phyloP scores from a whole-genome alignment of 306 rosid species.

The Canavalia ensiformis region DNA sequence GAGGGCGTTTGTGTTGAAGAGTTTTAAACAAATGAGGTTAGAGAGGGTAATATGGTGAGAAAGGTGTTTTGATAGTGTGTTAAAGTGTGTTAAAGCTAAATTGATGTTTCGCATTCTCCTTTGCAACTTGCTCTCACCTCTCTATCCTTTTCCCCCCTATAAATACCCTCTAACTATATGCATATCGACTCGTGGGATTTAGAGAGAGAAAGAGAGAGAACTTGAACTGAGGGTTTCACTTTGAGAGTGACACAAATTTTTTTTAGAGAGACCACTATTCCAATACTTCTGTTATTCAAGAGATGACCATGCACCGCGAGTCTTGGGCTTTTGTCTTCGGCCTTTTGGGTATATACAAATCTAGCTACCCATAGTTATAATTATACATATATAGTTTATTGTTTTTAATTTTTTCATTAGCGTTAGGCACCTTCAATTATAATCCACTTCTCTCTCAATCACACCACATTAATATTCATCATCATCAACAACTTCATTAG shows the following conservation, averaged over 20 bases:
- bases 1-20: slow-evolving; percentile 31
- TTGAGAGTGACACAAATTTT: slow-evolving; percentile 24
- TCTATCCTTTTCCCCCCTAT: slow-evolving; percentile 46
- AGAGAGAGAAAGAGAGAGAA: slow-evolving; percentile 41
- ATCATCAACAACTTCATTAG: not conserved
- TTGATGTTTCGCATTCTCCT: slow-evolving; percentile 36
- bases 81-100: slow-evolving; percentile 53
- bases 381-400: not conserved
- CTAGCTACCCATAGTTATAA: not conserved
- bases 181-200: slow-evolving; percentile 48
- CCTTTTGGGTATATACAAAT: slow-evolving; percentile 66
- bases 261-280: slow-evolving; percentile 8
- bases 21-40: slow-evolving; percentile 48
- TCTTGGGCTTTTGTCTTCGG: slow-evolving; percentile 73
- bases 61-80: slow-evolving; percentile 54
- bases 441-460: slow-evolving; percentile 12
- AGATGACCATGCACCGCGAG: slow-evolving; percentile 67
- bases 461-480: not conserved
- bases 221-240: slow-evolving; percentile 40
- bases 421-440: not conserved
- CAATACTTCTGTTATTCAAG: slow-evolving; percentile 39
- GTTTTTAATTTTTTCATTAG: not conserved
- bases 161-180: slow-evolving; percentile 41
- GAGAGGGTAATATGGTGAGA: slow-evolving; percentile 50
- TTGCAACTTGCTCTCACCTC: slow-evolving; percentile 48